Evolutionary conservation across 495 filamentous ascomycete genomes (phyloP), one percentile per base, ranked within the genome.

Genomic region (Xylaria bambusicola): DNA sequence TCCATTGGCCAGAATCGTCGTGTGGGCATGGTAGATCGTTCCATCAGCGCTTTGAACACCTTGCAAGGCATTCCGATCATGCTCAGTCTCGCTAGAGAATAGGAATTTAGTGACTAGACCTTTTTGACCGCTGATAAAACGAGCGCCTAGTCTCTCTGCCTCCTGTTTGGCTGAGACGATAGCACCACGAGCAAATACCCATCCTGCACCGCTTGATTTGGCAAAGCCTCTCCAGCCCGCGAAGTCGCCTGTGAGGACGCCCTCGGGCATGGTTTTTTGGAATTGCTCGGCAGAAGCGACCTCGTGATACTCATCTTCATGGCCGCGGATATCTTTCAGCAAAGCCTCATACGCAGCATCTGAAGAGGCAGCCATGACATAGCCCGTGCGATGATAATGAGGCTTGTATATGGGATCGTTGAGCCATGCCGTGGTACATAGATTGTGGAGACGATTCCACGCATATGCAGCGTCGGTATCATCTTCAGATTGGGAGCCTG

Each of bases 151-250:
- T 5, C 72, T 64, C 52, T 66, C 48, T 1, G 78, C 79, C 52
- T 83, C 79, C 0, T 58, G 67, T 54, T 73, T 71, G 8, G 77
- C 73, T 27, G 79, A 72, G 8, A 75, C 31, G 59, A 83, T 68
- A 0, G 81, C 78, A n/a, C 74, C 75, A 7, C 67, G 64, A 0
- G 81, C 80, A 57, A 76, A 75, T 1, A 82, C 76, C 81, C 81
- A 84, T 12, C 81, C 81, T 0, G 80, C 75, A 17, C 75, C 73
- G 2, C 56, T 57, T 13, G 72, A 62, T 46, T 73, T 78, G 18
- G 73, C 68, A 65, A 73, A 80, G 13, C 81, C 81, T 55, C 77
- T 77, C 82, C 82, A 84, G 0, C 69, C 68, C 0, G 72, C 75
- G 47, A 83, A 83, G 0, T 74, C 64, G 0, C 82, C 82, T 0